phyloP scores from a whole-genome alignment of 2,329 filamentous ascomycete species.

The Clonostachys chloroleuca region DNA sequence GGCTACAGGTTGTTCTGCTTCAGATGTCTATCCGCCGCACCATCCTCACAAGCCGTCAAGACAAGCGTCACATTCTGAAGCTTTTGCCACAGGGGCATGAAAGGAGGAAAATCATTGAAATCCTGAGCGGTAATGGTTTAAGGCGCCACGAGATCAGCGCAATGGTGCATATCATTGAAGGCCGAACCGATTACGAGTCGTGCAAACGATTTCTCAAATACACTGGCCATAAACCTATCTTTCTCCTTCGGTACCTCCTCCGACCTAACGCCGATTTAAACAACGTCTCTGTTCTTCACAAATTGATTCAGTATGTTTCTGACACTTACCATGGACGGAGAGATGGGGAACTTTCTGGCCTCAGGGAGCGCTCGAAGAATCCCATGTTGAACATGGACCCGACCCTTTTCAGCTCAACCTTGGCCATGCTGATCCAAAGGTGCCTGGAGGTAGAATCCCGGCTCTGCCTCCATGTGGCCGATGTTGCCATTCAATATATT shows the following conservation, averaged over 20 bases:
- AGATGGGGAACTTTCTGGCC: background rate
- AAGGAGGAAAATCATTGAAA: background rate
- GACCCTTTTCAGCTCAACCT: background rate
- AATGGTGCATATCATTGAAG: conserved; percentile 1
- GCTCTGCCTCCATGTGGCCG: background rate
- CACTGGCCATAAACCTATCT: conserved; percentile 2
- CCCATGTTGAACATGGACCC: background rate
- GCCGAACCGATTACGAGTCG: background rate
- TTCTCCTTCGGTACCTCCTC: conserved; percentile 3
- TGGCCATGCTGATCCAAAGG: background rate
- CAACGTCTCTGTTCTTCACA: background rate
- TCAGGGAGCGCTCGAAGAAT: background rate
- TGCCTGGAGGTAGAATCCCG: conserved; percentile 1
- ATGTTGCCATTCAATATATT: conserved; percentile 2
- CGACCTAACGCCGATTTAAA: background rate
- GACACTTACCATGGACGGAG: conserved; percentile 1
- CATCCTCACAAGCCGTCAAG: background rate
- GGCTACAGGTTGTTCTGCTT: conserved; percentile 3
- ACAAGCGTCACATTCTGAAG: background rate
- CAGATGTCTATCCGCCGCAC: conserved; percentile 1
- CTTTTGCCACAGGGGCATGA: background rate
- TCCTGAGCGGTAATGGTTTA: background rate
- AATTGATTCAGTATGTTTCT: background rate
- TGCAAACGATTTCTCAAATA: conserved; percentile 2
- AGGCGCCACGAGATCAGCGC: background rate